Percentiles rank a stretch among this genome's conserved stretches.
These are phyloP conservation scores for Plasmodium chabaudi DNA, from an alignment of 169 alveolate genomes.

Conservation along the genomic window DNA sequence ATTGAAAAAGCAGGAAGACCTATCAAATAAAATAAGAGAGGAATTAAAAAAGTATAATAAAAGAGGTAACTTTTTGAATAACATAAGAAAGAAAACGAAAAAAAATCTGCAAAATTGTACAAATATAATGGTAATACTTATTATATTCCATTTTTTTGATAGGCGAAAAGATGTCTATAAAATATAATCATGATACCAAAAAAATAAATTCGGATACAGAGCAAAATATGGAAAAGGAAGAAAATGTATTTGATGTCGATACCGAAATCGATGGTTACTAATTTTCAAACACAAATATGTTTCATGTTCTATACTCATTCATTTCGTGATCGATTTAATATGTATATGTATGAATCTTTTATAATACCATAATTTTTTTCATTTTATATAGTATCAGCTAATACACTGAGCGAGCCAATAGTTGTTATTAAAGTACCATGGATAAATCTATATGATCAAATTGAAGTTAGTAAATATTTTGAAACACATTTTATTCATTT, in stretches of 20 bases:
- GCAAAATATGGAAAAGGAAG: background rate
- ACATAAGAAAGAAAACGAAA: background rate
- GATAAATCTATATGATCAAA: slow-evolving; percentile 20
- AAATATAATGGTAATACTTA: background rate
- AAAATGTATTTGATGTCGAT: slow-evolving; percentile 24
- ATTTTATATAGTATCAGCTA: slow-evolving; percentile 15
- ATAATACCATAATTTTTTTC: background rate
- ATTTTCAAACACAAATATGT: background rate
- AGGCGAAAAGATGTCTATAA: slow-evolving; percentile 34
- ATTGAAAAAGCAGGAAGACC: slow-evolving; percentile 19
- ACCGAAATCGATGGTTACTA: slow-evolving; percentile 54
- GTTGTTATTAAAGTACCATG: slow-evolving; percentile 48
- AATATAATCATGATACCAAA: slow-evolving; percentile 17
- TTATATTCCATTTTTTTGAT: background rate
- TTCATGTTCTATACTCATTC: background rate
- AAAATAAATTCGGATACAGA: background rate
- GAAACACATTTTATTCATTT: background rate
- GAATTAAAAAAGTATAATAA: slow-evolving; percentile 37
- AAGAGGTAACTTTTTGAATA: slow-evolving; percentile 7
- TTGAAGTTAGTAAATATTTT: slow-evolving; percentile 19
- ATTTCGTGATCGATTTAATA: background rate
- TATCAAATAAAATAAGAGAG: slow-evolving; percentile 15
- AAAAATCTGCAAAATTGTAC: background rate
- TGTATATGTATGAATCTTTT: background rate
- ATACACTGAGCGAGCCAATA: slow-evolving; percentile 40